Evolutionary conservation across 352 stramenopile species (phyloP), one percentile per base, ranked within the genome.

Genomic region (Globisporangium camurandrum): DNA sequence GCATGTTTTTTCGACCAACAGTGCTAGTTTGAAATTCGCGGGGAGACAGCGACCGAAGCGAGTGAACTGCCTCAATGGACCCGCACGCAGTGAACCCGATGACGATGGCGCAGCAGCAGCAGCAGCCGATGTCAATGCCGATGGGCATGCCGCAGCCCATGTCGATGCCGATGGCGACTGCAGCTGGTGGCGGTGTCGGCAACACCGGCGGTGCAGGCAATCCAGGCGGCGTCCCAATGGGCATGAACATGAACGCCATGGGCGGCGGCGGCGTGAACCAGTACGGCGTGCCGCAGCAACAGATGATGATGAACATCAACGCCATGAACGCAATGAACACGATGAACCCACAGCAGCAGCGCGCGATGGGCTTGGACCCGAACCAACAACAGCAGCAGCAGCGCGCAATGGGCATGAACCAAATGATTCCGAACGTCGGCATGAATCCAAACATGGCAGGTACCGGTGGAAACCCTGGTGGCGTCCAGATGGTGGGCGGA

Each of bases 281-380:
- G 27, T 80, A 84, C 52, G 59, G 59, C 20, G 56, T 75, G 38
- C 62, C 71, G 36, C 57, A 69, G 42, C 68, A 74, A 48, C 63
- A 71, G 27, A 84, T 86, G 67, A 83, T 85, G 69, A 79, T 77
- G 67, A 75, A 73, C 39, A 74, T 79, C 63, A 62, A 64, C 12
- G 44, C 40, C n/a, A 84, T 81, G 73, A 73, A 70, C 62, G 59
- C 62, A 49, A 79, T 75, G 56, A 64, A 64, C 42, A 12, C 30
- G n/a, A n/a, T n/a, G n/a, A n/a, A n/a, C n/a, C 40, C 42, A 41
- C 40, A 54, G 49, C 49, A 51, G 14, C 36, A 41, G 36, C 36
- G 36, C 36, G 36, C n/a, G 17, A 57, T 57, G 51, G 49, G 27
- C 58, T 66, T 79, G 63, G 66, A 74, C 46, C 64, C 66, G 23